phyloP scores from a whole-genome alignment of 805 yeast species.

The Zygosaccharomyces bailii region DNA sequence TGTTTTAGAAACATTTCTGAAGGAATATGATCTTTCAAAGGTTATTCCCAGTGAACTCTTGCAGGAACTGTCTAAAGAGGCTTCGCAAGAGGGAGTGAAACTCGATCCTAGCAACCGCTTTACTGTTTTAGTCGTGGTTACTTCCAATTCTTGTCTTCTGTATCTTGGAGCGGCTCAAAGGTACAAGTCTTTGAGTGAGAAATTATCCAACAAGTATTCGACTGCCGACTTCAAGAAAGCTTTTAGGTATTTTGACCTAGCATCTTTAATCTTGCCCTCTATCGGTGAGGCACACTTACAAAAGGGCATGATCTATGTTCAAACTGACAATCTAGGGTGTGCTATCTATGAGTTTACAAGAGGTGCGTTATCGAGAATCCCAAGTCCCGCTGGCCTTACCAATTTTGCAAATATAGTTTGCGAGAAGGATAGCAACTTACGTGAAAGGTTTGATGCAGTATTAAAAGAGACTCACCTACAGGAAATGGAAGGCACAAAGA shows the following conservation, averaged over 20 bases:
- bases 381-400: constrained; percentile 44
- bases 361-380: constrained; percentile 52
- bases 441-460: constrained; percentile 24
- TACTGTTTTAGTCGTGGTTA: constrained; percentile 14
- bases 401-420: constrained; percentile 42
- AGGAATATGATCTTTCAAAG: constrained; percentile 11
- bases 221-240: constrained; percentile 45
- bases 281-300: constrained; percentile 54
- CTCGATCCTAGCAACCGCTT: constrained; percentile 14
- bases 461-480: constrained; percentile 22
- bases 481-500: constrained; percentile 24
- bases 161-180: constrained; percentile 59
- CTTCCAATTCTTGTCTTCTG: constrained; percentile 33
- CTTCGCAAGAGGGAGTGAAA: constrained; percentile 1
- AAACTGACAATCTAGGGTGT: constrained; percentile 25
- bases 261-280: constrained; percentile 59
- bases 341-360: constrained; percentile 39
- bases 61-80: constrained; percentile 7
- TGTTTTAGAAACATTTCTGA: constrained; percentile 32
- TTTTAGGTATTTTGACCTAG: constrained; percentile 46
- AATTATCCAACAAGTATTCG: constrained; percentile 37
- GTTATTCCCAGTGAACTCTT: constrained; percentile 16
- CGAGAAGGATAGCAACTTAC: constrained; percentile 35
- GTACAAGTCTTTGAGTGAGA: constrained; percentile 49
- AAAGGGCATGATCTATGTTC: constrained; percentile 28